phyloP scores from a whole-genome alignment of 1,139 yeast species.

The Candida neerlandica region DNA sequence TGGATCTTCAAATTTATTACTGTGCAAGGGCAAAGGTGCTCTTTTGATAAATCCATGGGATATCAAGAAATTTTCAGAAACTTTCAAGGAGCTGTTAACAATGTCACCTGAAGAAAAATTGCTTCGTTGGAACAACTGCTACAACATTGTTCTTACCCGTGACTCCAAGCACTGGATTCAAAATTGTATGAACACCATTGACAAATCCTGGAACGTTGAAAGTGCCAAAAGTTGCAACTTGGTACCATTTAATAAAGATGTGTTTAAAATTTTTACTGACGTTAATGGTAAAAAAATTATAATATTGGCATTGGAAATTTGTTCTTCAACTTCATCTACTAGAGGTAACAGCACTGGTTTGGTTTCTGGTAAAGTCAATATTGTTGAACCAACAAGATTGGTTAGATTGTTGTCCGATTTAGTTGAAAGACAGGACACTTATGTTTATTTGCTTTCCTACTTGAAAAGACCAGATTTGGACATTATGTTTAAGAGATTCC shows the following conservation, averaged over 20 bases:
- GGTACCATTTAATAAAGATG: constrained; percentile 28
- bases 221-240: constrained; percentile 29
- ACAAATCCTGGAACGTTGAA: constrained; percentile 65
- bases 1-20: constrained; percentile 82
- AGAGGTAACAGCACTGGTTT: constrained; percentile 18
- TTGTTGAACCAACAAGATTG: constrained; percentile 51
- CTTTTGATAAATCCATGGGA: constrained; percentile 92
- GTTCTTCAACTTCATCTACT: constrained; percentile 29
- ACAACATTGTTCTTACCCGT: constrained; percentile 59
- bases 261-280: constrained; percentile 41
- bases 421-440: constrained; percentile 51
- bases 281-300: constrained; percentile 47
- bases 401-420: constrained; percentile 52
- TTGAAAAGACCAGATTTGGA: constrained; percentile 67
- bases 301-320: constrained; percentile 56
- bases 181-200: constrained; percentile 57
- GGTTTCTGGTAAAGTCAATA: constrained; percentile 31
- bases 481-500: constrained; percentile 65
- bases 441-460: constrained; percentile 72
- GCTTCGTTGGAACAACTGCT: constrained; percentile 63
- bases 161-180: constrained; percentile 79
- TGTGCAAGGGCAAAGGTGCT: constrained; percentile 59
- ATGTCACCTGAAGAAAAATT: constrained; percentile 63
- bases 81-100: constrained; percentile 62
- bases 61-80: constrained; percentile 60